Evolutionary conservation across 2,329 filamentous ascomycete genomes (phyloP).

Genomic region (Clonostachys rosea): DNA sequence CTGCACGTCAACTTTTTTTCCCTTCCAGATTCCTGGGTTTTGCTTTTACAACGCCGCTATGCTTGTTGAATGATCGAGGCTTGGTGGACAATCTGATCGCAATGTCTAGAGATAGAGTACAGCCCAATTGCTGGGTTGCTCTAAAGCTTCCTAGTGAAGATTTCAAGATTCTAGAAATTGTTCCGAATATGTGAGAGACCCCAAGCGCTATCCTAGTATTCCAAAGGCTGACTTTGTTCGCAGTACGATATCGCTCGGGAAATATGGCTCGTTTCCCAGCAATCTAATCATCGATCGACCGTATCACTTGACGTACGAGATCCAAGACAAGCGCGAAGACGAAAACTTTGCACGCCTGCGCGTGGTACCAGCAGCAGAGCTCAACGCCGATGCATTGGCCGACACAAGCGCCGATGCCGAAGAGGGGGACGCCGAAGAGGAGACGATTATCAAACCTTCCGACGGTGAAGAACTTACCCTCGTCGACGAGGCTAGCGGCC

Average conservation of each 20-base stretch:
- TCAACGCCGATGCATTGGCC: constrained; percentile 74
- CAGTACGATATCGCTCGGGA: constrained; percentile 83
- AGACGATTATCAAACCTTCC: constrained; percentile 22
- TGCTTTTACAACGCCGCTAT: too few relatives aligned
- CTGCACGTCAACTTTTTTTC: not conserved
- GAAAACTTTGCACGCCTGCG: constrained; percentile 67
- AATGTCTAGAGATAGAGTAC: constrained; percentile 25
- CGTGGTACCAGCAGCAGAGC: constrained; percentile 73
- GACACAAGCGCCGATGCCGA: constrained; percentile 24
- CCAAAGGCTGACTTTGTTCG: constrained; percentile 12
- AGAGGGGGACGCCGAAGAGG: constrained; percentile 29
- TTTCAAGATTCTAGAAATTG: constrained; percentile 50
- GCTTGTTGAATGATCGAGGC: too few relatives aligned
- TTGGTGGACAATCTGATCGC: not conserved
- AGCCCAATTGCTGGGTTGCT: constrained; percentile 57
- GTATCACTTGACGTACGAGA: constrained; percentile 86
- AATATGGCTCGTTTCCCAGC: constrained; percentile 86
- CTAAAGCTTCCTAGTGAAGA: constrained; percentile 55
- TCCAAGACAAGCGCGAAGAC: constrained; percentile 65
- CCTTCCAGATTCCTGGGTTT: not conserved
- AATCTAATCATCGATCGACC: constrained; percentile 90
- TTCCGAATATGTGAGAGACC: constrained; percentile 52
- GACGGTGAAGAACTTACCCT: constrained; percentile 37
- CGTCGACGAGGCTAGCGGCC: constrained; percentile 30
- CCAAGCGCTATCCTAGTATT: not conserved